phyloP scores from a whole-genome alignment of 2,329 filamentous ascomycete species.

The Mariannaea sp. region DNA sequence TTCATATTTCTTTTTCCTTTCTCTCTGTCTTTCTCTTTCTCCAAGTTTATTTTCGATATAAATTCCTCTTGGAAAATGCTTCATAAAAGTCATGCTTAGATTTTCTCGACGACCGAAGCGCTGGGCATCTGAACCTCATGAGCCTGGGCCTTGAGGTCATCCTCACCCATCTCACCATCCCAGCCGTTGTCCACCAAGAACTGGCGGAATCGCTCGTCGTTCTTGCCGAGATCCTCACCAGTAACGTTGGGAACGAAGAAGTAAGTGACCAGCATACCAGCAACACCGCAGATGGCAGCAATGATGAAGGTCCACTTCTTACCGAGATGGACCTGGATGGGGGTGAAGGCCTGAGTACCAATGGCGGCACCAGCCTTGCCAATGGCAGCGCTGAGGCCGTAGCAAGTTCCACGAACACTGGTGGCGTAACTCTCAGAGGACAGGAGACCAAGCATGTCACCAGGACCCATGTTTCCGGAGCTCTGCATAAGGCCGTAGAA shows the following conservation, averaged over 20 bases:
- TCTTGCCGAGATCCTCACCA: conserved; percentile 49
- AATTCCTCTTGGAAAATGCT: too few relatives aligned
- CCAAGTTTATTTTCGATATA: too few relatives aligned
- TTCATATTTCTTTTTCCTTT: too few relatives aligned
- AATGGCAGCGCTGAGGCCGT: conserved; percentile 55
- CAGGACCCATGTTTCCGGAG: conserved; percentile 55
- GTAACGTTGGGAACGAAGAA: conserved; percentile 53
- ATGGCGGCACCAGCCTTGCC: conserved; percentile 58
- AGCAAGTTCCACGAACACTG: conserved; percentile 56
- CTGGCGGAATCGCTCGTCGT: conserved; percentile 50
- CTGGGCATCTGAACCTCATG: conserved; percentile 18
- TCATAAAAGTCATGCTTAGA: neutral
- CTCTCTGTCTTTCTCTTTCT: too few relatives aligned
- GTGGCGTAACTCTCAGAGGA: conserved; percentile 58
- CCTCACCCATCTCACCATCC: conserved; percentile 50
- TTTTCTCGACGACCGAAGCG: neutral
- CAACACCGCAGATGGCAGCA: conserved; percentile 55
- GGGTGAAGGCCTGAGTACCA: conserved; percentile 56
- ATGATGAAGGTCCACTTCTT: conserved; percentile 58
- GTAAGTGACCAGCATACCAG: conserved; percentile 52
- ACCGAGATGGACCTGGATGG: conserved; percentile 50
- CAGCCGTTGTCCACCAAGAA: conserved; percentile 52
- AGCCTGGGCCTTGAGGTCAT: conserved; percentile 26
- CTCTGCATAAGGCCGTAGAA: conserved; percentile 58
- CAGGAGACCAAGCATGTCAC: conserved; percentile 55